Evolutionary conservation across 768 basidiomycete genomes (phyloP).

Genomic region (Mrakia blollopis): DNA sequence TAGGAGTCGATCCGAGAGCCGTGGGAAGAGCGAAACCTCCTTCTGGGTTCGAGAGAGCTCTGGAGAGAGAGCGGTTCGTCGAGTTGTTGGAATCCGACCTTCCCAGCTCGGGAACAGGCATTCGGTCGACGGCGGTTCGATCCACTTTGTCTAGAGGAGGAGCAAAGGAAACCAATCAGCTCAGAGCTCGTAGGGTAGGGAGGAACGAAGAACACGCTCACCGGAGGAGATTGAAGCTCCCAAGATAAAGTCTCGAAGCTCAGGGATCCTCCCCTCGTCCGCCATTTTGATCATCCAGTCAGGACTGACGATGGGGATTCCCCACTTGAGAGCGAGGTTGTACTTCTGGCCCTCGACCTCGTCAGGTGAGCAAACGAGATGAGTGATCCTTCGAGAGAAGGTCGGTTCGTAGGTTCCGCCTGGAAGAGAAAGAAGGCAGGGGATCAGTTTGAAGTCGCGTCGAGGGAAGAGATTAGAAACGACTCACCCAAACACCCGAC

Average conservation of each 20-base stretch:
- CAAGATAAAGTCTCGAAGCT: constrained; percentile 2
- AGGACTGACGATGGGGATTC: constrained; percentile 63
- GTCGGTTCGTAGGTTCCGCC: constrained; percentile 50
- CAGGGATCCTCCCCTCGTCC: constrained; percentile 46
- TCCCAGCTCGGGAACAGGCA: background rate
- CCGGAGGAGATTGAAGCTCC: constrained; percentile 4
- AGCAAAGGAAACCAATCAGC: too few relatives aligned
- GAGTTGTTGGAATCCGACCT: background rate
- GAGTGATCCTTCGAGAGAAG: constrained; percentile 58
- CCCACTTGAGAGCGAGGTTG: constrained; percentile 74
- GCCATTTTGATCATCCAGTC: constrained; percentile 66
- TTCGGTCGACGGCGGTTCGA: background rate
- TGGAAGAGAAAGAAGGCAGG: constrained; percentile 51
- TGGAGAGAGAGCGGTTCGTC: background rate
- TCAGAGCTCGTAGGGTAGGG: background rate
- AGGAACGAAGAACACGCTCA: background rate
- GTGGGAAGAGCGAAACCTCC: background rate
- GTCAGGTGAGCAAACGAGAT: constrained; percentile 64
- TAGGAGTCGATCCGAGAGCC: constrained; percentile 3
- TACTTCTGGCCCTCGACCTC: constrained; percentile 66
- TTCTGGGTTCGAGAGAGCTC: background rate
- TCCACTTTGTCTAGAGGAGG: constrained; percentile 15
- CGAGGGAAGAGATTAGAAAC: background rate
- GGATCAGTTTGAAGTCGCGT: background rate
- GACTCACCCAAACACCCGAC: constrained; percentile 61